A percentile compares a stretch with the other conserved stretches of the same genome.
These are phyloP conservation scores for Aspergillus brasiliensis DNA, from an alignment of 2,329 filamentous ascomycete genomes.

Conservation along the genomic window DNA sequence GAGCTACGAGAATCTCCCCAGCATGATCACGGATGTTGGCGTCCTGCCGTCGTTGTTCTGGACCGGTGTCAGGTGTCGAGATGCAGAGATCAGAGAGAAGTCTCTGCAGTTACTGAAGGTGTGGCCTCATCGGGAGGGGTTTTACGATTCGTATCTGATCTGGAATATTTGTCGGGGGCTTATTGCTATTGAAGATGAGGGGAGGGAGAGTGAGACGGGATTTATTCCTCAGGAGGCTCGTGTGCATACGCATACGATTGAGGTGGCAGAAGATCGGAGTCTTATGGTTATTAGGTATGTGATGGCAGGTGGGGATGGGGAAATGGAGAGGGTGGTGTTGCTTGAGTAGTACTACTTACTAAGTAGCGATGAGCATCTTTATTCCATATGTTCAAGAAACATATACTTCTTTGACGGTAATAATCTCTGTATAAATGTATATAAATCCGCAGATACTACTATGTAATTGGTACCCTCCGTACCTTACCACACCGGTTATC, in stretches of 20 bases:
- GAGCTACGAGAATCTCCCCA: not conserved
- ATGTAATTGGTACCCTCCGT: too few relatives aligned
- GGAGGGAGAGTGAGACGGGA: not conserved
- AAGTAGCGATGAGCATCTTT: not conserved
- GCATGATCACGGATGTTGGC: not conserved
- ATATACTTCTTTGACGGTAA: too few relatives aligned
- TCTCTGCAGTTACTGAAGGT: not conserved
- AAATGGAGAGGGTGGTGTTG: not conserved
- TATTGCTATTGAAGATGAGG: slow-evolving; percentile 19
- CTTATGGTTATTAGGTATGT: not conserved
- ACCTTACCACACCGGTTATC: too few relatives aligned
- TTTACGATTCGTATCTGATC: not conserved
- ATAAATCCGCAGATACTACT: too few relatives aligned
- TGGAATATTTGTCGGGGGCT: not conserved
- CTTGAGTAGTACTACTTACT: not conserved
- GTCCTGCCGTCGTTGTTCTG: not conserved
- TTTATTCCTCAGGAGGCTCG: not conserved
- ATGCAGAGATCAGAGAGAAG: not conserved
- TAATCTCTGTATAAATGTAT: too few relatives aligned
- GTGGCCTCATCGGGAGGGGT: slow-evolving; percentile 2
- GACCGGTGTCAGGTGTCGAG: not conserved
- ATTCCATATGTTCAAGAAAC: too few relatives aligned
- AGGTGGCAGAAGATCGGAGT: not conserved
- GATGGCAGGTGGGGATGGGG: not conserved
- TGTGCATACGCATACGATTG: not conserved